These are phyloP conservation scores for Salvia hispanica DNA, from an alignment of 257 asterid genomes.

Conservation along the genomic window DNA sequence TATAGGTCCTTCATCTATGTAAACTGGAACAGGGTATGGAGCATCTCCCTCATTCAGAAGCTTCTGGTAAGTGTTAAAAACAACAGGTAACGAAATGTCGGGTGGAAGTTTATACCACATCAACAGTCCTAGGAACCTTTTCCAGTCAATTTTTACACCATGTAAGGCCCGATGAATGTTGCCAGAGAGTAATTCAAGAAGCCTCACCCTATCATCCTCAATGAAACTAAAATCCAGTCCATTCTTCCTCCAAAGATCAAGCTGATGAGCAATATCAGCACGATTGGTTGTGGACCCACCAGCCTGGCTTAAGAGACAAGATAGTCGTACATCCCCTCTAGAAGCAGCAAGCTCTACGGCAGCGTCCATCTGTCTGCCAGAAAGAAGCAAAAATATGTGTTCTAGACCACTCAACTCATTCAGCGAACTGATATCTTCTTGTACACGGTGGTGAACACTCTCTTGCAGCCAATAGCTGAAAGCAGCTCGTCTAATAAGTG, in stretches of 20 bases:
- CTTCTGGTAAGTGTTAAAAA: constrained; percentile 78
- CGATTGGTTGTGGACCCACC: constrained; percentile 78
- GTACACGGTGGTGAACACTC: constrained; percentile 87
- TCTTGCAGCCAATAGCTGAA: constrained; percentile 97
- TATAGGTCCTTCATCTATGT: constrained; percentile 81
- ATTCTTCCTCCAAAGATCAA: constrained; percentile 83
- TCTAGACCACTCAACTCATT: constrained; percentile 64
- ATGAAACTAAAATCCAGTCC: constrained; percentile 90
- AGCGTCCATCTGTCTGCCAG: constrained; percentile 89
- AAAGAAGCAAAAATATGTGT: constrained; percentile 84
- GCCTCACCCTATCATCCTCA: constrained; percentile 75
- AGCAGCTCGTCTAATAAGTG: constrained; percentile 76
- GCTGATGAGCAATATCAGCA: constrained; percentile 70
- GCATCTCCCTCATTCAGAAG: constrained; percentile 85
- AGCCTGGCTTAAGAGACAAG: constrained; percentile 92
- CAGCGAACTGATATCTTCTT: constrained; percentile 76
- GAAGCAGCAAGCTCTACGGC: constrained; percentile 96
- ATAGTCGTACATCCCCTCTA: constrained; percentile 92
- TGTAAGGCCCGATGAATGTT: constrained; percentile 69
- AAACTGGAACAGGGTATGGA: constrained; percentile 91
- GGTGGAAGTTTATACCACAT: constrained; percentile 98
- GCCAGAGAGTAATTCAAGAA: constrained; percentile 92
- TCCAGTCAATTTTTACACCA: constrained; percentile 88
- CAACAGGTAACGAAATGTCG: constrained; percentile 68
- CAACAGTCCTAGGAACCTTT: constrained; percentile 86